Evolutionary conservation across 352 stramenopile genomes (phyloP), one percentile per base, ranked within the genome.

Genomic region (Globisporangium sylvaticum): DNA sequence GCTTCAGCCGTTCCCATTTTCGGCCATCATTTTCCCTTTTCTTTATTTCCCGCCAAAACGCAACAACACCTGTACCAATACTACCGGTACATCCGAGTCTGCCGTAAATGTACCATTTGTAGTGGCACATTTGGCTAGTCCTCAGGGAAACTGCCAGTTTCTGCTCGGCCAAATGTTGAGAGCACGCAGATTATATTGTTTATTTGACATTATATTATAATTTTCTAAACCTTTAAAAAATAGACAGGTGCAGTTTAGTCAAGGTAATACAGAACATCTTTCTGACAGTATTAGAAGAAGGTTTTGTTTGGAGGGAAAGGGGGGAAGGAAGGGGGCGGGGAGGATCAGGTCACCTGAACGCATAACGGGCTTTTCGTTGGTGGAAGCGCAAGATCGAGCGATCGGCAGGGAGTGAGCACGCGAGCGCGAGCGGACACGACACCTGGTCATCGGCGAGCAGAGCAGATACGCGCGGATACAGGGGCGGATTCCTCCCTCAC

Each of bases 361-460:
- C 24, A 64, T 64, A 64, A 64, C 58, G 22, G 58, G 58, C 58
- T 64, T 52, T 44, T 64, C 37, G 58, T 64, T 64, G 58, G 58
- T 54, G 58, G 58, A 64, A 64, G 55, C 50, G 50, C 29, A 61
- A 61, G 55, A 61, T 61, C 55, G 55, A 61, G 3, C 20, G 29
- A 58, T 22, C 53, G 27, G 27, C 53, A 34, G 27, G 54, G 20
- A 61, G 31, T n/a, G 29, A 37, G 31, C 31, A n/a, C 22, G 54
- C 20, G 18, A 44, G 54, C 37, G 34, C 14, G 39, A 48, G 39
- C 42, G 42, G 42, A 50, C 42, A 50, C 42, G 37, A 44, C 42
- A 22, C 39, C 39, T n/a, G 42, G 18, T 22, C 42, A 50, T 22
- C 42, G 42, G 18, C 4, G 42, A 50, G 42, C 42, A 50, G 42